Evolutionary conservation across 2,329 filamentous ascomycete species (phyloP), one percentile per base, ranked within the genome.

Genomic region (Elsinoe perseae): DNA sequence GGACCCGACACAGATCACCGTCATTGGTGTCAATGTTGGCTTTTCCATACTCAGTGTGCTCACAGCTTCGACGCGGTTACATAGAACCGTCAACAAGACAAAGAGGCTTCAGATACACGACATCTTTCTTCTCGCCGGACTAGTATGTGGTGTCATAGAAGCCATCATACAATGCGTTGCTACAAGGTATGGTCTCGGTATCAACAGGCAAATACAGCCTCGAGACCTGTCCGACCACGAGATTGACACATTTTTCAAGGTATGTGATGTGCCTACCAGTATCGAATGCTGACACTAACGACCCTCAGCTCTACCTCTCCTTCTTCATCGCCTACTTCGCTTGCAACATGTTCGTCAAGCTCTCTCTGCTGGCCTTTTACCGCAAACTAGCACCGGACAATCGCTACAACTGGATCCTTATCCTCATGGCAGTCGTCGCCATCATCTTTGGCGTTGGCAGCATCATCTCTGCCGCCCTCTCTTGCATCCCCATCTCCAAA

Each of bases 291-390:
- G 18, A 55, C 7, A 16, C 50, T 52, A 21, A 57, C 56, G 32
- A 34, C 12, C 16, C 32, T 5, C 53, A 65, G 64, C 59, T 63
- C 9, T 59, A 66, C 38, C 63, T 65, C 40, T 58, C 58, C 4
- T 59, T 63, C 63, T 62, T 68, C 60, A 58, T 67, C 18, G 71
- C 72, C 60, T 73, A 73, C 61, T 70, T 71, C 58, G 57, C 63
- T 42, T 70, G 69, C 54, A 71, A 73, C 56, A 72, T 70, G 66
- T 68, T 65, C 44, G 65, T 73, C 58, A 72, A 73, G 61, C 64
- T 72, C 40, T 70, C 70, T 0, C 64, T 73, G 6, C 64, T 73
- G 6, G 61, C 70, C 56, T 67, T 73, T 62, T 73, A 73, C 59
- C 60, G 68, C 25, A 68, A 69, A 28, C 65, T 73, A n/a, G 66